Evolutionary conservation across 1,139 yeast species (phyloP), one percentile per base, ranked within the genome.

Genomic region (Yamadazyma membranifaciens): DNA sequence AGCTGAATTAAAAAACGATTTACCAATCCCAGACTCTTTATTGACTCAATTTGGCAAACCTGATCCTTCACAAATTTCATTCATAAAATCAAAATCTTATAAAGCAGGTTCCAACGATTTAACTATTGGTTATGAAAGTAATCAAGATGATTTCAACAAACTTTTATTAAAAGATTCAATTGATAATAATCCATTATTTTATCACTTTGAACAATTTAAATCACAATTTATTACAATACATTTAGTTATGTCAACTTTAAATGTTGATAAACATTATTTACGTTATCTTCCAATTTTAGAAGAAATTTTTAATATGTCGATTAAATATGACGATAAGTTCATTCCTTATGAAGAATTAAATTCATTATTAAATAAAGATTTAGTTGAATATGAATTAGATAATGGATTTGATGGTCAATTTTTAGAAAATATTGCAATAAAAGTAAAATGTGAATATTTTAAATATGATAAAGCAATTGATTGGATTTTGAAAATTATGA

Each of bases 171-270:
- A 52, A 1, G 79, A 75, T 46, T 82, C 83, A 7, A 14, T 38
- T 9, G 48, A 52, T 1, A 65, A 73, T 30, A 75, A 83, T 49
- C 91, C 95, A 6, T 60, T 89, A 31, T 83, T 80, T 48, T 61
- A 89, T 41, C 95, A 89, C 56, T 76, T 86, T 52, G 97, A 92
- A 61, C 79, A 83, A 47, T 85, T 79, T 57, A 76, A 81, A 41
- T 87, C 97, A 1, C 82, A 86, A 54, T 92, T 92, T 59, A 79
- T 87, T 17, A 80, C 86, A n/a, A 70, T 88, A 16, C 77, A 81
- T 45, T 58, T 88, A 28, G 64, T 85, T 28, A 61, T 87, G 54
- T 81, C 94, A 1, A 77, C 95, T 0, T 67, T 76, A 7, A 69
- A 62, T n/a, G 69, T 89, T 3, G 80, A 82, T 27, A 71, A 75